Evolutionary conservation across 225 moss, liverwort and hornwort species (phyloP), one percentile per base, ranked within the genome.

Genomic region (Polytrichum commune): DNA sequence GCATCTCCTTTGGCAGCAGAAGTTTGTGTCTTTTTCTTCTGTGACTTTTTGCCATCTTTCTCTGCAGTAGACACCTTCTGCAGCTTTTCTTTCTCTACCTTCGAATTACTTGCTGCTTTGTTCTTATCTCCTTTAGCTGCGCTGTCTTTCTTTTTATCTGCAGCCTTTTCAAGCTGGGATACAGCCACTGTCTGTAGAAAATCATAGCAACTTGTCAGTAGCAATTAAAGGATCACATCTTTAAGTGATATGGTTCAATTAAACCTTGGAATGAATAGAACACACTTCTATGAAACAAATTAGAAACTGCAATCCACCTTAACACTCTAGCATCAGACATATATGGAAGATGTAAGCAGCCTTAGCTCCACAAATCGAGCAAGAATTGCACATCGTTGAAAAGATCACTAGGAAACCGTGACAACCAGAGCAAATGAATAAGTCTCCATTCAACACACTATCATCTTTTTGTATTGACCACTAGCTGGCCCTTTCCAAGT

Each of bases 21-120:
- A 73, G 73, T 82, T 26, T 53, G 64, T 13, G 29, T n/a, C 65
- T 87, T 87, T 33, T 71, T 81, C 79, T 80, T 85, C 5, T 56
- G 8, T 22, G 82, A 63, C 55, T 75, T 84, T 33, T 54, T 88
- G 26, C 30, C 32, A 26, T 79, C 79, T 64, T 79, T 82, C 60
- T 79, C 80, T 7, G 33, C 72, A 54, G 53, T 27, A 18, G 53
- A 1, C 53, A 55, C 72, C 76, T 84, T 64, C 53, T 18, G 57
- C 9, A 13, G 10, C 29, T 80, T 85, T 13, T 82, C 88, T 35
- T 67, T 74, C 27, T 74, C 74, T 38, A 53, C 67, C 73, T 73
- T 85, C 0, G 66, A 1, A 20, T 60, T 8, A 64, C 72, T 32
- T 60, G 30, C 63, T 19, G 63, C 18, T 63, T 75, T 88, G 35